These are phyloP conservation scores for Brassica juncea DNA, from an alignment of 345 rosid genomes.

Conservation along the genomic window DNA sequence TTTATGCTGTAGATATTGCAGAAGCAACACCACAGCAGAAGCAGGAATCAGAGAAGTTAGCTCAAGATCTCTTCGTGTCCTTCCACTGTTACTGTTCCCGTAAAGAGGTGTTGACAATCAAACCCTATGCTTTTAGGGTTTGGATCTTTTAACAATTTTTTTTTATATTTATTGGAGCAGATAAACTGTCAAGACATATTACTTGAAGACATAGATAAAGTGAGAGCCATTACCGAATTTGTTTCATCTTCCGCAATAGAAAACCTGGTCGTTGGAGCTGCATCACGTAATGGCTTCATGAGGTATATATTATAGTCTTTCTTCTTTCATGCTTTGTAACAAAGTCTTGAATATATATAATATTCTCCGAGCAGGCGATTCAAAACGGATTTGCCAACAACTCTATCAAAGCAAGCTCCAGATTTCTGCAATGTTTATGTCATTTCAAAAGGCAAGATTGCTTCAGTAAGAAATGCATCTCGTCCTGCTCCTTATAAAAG, in stretches of 20 bases:
- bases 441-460: conserved; percentile 75
- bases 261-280: conserved; percentile 76
- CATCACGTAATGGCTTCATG: conserved; percentile 67
- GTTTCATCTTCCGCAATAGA: conserved; percentile 65
- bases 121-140: background rate
- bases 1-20: conserved; percentile 21
- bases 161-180: conserved; percentile 40
- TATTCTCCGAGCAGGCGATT: conserved; percentile 54
- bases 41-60: conserved; percentile 49
- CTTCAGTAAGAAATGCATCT: conserved; percentile 61
- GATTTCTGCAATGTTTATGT: conserved; percentile 87
- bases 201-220: conserved; percentile 66
- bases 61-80: conserved; percentile 74
- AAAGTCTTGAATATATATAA: background rate
- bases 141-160: background rate
- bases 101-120: conserved; percentile 58
- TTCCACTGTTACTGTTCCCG: conserved; percentile 88
- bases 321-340: conserved; percentile 8
- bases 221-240: conserved; percentile 70
- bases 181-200: conserved; percentile 57
- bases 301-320: conserved; percentile 42
- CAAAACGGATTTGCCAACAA: conserved; percentile 61
- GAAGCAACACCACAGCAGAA: conserved; percentile 36
- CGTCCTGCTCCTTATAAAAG: conserved; percentile 63
- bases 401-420: conserved; percentile 63